These are phyloP conservation scores for Gastrolobium villosum DNA, from an alignment of 306 rosid species.

Conservation along the genomic window DNA sequence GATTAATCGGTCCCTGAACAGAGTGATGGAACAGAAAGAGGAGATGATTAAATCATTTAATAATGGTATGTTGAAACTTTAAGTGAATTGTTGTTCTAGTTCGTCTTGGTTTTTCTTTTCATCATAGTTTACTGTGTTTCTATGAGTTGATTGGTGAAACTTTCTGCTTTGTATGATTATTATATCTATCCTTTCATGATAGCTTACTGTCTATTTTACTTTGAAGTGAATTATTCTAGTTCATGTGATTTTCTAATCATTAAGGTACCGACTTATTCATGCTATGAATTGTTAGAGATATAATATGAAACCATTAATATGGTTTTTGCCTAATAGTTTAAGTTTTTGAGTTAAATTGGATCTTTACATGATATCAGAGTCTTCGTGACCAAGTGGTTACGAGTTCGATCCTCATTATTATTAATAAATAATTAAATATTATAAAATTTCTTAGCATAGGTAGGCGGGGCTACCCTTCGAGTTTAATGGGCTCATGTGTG, in stretches of 20 bases:
- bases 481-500: no score
- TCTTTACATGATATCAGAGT: no score
- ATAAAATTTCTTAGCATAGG: no score
- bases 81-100: constrained; percentile 15
- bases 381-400: no score
- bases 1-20: constrained; percentile 53
- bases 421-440: no score
- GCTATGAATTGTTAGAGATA: background rate
- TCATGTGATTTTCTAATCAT: constrained; percentile 31
- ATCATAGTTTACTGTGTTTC: background rate
- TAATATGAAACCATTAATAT: no score
- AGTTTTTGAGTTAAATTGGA: no score
- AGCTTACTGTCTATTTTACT: constrained; percentile 16
- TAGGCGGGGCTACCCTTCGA: no score
- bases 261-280: constrained; percentile 31
- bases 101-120: background rate
- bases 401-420: no score
- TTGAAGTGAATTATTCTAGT: constrained; percentile 9
- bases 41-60: constrained; percentile 52
- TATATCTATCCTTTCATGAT: constrained; percentile 14
- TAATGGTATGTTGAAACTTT: constrained; percentile 57
- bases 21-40: constrained; percentile 59
- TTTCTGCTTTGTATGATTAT: constrained; percentile 1
- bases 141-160: constrained; percentile 13
- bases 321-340: no score